Percentiles rank a stretch among this genome's conserved stretches.
Conservation (phyloP, 495 filamentous ascomycete species). For the Monascus purpureus region DNA sequence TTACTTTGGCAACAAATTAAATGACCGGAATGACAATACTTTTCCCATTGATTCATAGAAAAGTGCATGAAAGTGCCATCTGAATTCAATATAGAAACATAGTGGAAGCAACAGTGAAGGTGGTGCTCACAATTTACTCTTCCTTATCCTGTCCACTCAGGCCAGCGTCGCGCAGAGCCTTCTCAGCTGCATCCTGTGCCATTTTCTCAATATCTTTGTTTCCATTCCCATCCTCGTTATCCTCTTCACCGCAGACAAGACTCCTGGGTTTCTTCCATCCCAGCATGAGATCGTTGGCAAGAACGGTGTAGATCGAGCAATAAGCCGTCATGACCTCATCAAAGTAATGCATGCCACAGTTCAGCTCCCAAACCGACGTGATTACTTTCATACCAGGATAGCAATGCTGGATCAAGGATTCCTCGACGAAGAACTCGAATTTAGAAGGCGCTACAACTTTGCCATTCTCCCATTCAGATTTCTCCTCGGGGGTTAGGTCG, state of each 20-base stretch:
- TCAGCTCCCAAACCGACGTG: constrained; percentile 46
- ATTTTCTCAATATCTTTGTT: constrained; percentile 6
- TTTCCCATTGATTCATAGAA: no score
- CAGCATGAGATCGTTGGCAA: constrained; percentile 61
- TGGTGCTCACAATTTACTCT: no score
- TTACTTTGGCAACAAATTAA: no score
- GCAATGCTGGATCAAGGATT: constrained; percentile 43
- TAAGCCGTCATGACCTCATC: constrained; percentile 41
- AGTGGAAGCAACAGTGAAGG: no score
- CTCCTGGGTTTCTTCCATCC: constrained; percentile 43
- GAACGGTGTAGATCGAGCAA: constrained; percentile 42
- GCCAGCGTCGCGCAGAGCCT: no score
- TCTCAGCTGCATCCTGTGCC: constrained; percentile 4
- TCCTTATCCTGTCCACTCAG: no score
- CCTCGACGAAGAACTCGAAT: constrained; percentile 56
- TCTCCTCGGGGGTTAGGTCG: constrained; percentile 32
- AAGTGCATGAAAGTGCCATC: no score
- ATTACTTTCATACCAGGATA: constrained; percentile 68
- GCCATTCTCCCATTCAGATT: constrained; percentile 12
- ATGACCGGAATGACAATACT: no score
- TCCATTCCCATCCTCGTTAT: constrained; percentile 2
- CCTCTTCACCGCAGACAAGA: constrained; percentile 5
- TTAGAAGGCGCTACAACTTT: constrained; percentile 11
- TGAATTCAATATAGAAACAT: no score
- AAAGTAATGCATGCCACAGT: constrained; percentile 46